phyloP scores from a whole-genome alignment of 2,329 filamentous ascomycete genomes.

The Hypoxylon sp. region DNA sequence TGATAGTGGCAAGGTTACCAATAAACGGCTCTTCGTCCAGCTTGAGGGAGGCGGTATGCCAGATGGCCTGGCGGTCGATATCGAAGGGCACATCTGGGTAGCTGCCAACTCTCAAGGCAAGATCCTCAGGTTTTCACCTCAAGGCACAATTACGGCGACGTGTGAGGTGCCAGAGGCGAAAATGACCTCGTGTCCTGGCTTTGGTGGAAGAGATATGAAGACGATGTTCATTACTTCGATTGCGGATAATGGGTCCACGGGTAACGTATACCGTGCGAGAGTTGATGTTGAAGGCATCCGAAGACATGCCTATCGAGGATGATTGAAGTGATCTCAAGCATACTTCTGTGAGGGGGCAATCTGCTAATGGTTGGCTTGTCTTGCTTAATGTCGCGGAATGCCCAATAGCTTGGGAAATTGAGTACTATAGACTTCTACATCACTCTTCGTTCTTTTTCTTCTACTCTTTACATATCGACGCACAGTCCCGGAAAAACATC shows the following conservation, averaged over 20 bases:
- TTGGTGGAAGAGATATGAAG: not conserved
- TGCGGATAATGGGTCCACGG: not conserved
- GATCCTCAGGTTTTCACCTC: slow-evolving; percentile 33
- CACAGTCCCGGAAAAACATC: too few relatives aligned
- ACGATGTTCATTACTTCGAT: not conserved
- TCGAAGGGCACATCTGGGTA: slow-evolving; percentile 26
- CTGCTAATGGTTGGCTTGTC: not conserved
- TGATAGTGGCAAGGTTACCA: not conserved
- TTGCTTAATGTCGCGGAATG: too few relatives aligned
- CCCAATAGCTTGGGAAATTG: too few relatives aligned
- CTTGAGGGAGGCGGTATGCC: slow-evolving; percentile 10
- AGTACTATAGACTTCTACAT: too few relatives aligned
- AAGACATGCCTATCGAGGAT: not conserved
- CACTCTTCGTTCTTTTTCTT: too few relatives aligned
- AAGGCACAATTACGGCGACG: slow-evolving; percentile 7
- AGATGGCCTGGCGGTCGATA: slow-evolving; percentile 30
- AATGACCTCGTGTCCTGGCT: not conserved
- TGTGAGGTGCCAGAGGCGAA: not conserved
- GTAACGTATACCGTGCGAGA: not conserved
- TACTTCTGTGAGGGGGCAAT: not conserved
- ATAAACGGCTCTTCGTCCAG: not conserved
- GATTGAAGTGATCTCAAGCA: not conserved
- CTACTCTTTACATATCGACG: too few relatives aligned
- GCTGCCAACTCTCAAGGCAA: slow-evolving; percentile 38
- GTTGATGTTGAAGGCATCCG: not conserved